phyloP scores from a whole-genome alignment of 805 yeast species.

The Metschnikowia baotianmanensis region DNA sequence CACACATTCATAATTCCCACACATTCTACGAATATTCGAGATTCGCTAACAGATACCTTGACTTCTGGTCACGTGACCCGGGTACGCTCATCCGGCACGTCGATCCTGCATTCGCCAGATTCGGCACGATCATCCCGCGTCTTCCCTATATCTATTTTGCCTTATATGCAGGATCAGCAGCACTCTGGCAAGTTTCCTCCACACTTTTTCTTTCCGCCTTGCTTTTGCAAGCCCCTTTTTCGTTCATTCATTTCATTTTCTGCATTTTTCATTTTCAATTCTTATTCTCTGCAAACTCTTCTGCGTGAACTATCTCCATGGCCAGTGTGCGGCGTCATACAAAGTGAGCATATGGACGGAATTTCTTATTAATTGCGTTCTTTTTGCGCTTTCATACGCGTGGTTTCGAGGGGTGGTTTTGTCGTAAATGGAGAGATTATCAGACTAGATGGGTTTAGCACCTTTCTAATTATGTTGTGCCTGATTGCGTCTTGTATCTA shows the following conservation, averaged over 20 bases:
- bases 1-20: slow-evolving; percentile 20
- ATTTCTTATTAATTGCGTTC: slow-evolving; percentile 1
- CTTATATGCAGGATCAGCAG: too few relatives aligned
- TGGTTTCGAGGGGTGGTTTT: neutral
- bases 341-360: slow-evolving; percentile 10
- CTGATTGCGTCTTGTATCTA: too few relatives aligned
- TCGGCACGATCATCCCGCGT: slow-evolving; percentile 14
- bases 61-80: slow-evolving; percentile 11
- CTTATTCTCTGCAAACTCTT: slow-evolving; percentile 12
- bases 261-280: neutral
- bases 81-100: slow-evolving; percentile 3
- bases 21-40: slow-evolving; percentile 23
- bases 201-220: too few relatives aligned
- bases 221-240: slow-evolving; percentile 12
- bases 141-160: slow-evolving; percentile 11
- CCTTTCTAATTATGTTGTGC: too few relatives aligned
- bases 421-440: neutral
- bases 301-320: slow-evolving; percentile 15
- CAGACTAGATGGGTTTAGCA: too few relatives aligned
- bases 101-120: slow-evolving; percentile 18
- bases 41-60: slow-evolving; percentile 19
- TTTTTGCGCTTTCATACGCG: slow-evolving; percentile 15
- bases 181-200: slow-evolving; percentile 17
- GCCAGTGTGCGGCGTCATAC: slow-evolving; percentile 15
- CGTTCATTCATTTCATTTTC: too few relatives aligned